Percentiles rank a stretch among this genome's conserved stretches.
Evolutionary conservation across 2,329 filamentous ascomycete genomes (phyloP).

Genomic region (Aspergillus novofumigatus): DNA sequence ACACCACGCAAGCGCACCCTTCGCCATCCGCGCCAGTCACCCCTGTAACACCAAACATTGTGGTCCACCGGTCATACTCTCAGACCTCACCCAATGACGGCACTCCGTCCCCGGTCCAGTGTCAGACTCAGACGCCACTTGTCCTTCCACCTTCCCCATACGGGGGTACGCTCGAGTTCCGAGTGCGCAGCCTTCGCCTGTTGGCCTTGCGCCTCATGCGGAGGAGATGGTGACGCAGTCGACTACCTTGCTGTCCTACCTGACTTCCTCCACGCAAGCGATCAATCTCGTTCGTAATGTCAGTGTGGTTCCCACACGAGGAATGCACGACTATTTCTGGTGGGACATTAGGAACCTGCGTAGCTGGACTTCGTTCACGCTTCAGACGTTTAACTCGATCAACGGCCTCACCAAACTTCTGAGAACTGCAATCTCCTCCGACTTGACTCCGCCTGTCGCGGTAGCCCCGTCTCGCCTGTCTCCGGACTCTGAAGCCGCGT

Average conservation of each 20-base stretch:
- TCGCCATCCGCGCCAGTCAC: slow-evolving; percentile 37
- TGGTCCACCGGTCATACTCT: slow-evolving; percentile 34
- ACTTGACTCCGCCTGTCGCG: slow-evolving; percentile 34
- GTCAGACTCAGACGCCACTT: slow-evolving; percentile 25
- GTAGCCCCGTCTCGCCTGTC: slow-evolving; percentile 52
- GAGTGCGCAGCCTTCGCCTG: slow-evolving; percentile 25
- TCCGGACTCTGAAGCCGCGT: slow-evolving; percentile 72
- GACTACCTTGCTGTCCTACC: slow-evolving; percentile 72
- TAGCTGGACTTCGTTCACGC: slow-evolving; percentile 75
- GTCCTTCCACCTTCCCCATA: slow-evolving; percentile 28
- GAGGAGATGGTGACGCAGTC: slow-evolving; percentile 33
- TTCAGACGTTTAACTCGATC: slow-evolving; percentile 66
- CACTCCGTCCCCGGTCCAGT: slow-evolving; percentile 42
- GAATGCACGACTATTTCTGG: slow-evolving; percentile 81
- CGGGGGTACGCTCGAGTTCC: slow-evolving; percentile 20
- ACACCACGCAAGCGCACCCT: slow-evolving; percentile 44
- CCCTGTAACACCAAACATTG: slow-evolving; percentile 35
- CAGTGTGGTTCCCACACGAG: slow-evolving; percentile 62
- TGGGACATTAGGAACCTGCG: slow-evolving; percentile 90
- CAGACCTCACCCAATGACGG: slow-evolving; percentile 30
- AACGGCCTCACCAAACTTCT: slow-evolving; percentile 70
- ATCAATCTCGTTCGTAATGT: slow-evolving; percentile 77
- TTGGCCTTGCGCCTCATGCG: slow-evolving; percentile 19
- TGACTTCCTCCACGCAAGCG: slow-evolving; percentile 75
- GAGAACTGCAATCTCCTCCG: slow-evolving; percentile 57